A percentile compares a stretch with the other conserved stretches of the same genome.
phyloP scores from a whole-genome alignment of 2,329 filamentous ascomycete species.

The Paecilomyces sp. region DNA sequence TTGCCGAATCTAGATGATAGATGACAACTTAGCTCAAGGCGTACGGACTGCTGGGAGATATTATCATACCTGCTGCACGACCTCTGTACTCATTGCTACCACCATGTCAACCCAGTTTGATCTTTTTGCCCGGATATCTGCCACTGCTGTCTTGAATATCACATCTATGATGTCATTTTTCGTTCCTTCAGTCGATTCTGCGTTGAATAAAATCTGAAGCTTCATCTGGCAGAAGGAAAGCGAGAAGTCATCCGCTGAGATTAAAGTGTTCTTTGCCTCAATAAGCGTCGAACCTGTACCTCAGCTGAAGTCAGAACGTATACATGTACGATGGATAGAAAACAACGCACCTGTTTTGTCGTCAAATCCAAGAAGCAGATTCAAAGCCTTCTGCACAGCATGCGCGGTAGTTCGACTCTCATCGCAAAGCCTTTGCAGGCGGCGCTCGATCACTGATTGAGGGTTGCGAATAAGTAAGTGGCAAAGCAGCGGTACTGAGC shows the following conservation, averaged over 20 bases:
- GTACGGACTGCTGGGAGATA: conserved; percentile 1
- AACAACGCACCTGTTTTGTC: conserved; percentile 11
- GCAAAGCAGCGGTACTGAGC: conserved; percentile 22
- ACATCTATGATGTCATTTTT: conserved; percentile 28
- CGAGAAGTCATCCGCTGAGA: conserved; percentile 34
- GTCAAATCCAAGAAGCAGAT: conserved; percentile 23
- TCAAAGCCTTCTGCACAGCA: conserved; percentile 23
- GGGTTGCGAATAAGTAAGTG: conserved; percentile 28
- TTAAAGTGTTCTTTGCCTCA: conserved; percentile 28
- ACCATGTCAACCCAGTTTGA: conserved; percentile 34
- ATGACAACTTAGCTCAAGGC: conserved; percentile 9
- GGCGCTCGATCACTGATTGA: conserved; percentile 18
- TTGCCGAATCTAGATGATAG: conserved; percentile 29
- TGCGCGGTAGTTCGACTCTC: conserved; percentile 18
- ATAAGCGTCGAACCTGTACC: conserved; percentile 12
- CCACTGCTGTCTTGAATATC: conserved; percentile 33
- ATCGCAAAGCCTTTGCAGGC: conserved; percentile 20
- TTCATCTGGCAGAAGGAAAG: conserved; percentile 37
- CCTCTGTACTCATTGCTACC: conserved; percentile 29
- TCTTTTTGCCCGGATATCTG: conserved; percentile 24
- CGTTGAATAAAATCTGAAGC: conserved; percentile 32
- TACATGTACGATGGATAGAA: not conserved
- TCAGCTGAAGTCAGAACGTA: conserved; percentile 7
- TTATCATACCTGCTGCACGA: conserved; percentile 25
- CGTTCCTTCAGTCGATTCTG: conserved; percentile 18